Base-by-base conservation (phyloP, 1,284 basidiomycete species). In the Malassezia brasiliensis region DNA sequence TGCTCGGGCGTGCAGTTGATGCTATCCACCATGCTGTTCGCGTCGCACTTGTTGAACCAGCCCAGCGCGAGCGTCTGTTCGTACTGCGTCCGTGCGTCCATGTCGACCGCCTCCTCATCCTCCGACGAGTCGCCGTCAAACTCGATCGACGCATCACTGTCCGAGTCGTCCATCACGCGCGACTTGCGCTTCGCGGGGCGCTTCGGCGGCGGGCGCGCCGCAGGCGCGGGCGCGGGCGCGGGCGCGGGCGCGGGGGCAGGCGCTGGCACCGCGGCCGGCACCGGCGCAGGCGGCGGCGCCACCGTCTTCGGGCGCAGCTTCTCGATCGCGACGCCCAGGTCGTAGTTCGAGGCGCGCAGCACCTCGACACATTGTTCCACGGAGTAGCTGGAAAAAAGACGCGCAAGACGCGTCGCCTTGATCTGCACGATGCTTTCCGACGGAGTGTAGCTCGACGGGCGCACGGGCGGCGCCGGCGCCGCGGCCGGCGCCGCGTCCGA, bases 1-100 rank as follows among this genome's bases (percentile, higher is more conserved):
- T 96, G 90, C 39, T 85, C 85, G 2, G 78, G 76, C 14, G 82
- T 84, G 70, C 90, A 96, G 35, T 90, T 90, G 47, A 90, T 93
- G 37, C 96, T 78, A 66, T 94, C 90, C 60, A 89, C 86, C 34
- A 99, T 75, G 17, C 83, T 83, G 51, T 85, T 86, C 14, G 80
- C 77, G 7, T 81, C 80, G 38, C 84, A 83, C 12, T 80, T 79
- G 66, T 96, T 96, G 79, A 96, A 90, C 73, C 89, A 93, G n/a
- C 84, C 79, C 36, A 73, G 59, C 11, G 70, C 70, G 3, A 62
- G 61, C 5, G 55, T 56, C 30, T 68, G 67, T 38, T 68, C 59
- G 53, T 61, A 64, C 19, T 60, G 59, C 9, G 50, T 56, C 20
- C 64, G 61, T 20, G 45, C 68, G 31, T 65, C 69, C 15, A 52